These are phyloP conservation scores for Backusella tuberculispora DNA, from an alignment of 192 early-diverging fungal genomes.

Conservation along the genomic window DNA sequence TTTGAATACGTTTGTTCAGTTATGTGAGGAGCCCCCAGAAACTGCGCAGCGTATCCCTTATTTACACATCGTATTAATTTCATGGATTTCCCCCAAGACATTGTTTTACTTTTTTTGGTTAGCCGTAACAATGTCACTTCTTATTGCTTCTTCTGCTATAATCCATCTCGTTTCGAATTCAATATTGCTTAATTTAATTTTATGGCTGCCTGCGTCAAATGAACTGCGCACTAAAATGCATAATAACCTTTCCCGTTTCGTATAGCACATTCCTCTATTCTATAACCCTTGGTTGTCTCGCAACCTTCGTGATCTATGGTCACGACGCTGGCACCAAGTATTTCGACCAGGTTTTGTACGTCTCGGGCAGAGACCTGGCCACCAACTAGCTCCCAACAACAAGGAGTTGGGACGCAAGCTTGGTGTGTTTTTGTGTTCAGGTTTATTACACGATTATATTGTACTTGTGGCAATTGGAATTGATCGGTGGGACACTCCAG, in stretches of 20 bases:
- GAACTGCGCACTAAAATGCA: not conserved
- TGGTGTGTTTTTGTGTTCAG: constrained; percentile 30
- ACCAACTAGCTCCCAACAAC: not conserved
- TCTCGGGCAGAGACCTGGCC: not conserved
- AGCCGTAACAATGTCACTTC: not conserved
- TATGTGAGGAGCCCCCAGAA: not conserved
- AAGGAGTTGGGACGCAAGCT: not conserved
- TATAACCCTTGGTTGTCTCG: constrained; percentile 24
- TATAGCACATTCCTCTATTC: constrained; percentile 28
- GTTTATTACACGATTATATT: constrained; percentile 37
- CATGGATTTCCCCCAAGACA: not conserved
- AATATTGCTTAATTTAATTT: not conserved
- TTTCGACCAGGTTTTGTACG: constrained; percentile 29
- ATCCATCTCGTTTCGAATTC: not conserved
- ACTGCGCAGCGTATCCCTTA: not conserved
- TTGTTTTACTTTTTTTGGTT: constrained; percentile 11
- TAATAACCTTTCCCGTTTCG: not conserved
- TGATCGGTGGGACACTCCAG: not conserved
- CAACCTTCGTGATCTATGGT: constrained; percentile 25
- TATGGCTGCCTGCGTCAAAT: not conserved
- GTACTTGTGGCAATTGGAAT: constrained; percentile 20
- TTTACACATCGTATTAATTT: not conserved
- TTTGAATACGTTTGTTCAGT: not conserved
- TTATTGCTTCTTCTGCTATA: not conserved
- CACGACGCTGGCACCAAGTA: constrained; percentile 33